These are phyloP conservation scores for Ephemerocybe angulata DNA, from an alignment of 768 basidiomycete genomes.

Conservation along the genomic window DNA sequence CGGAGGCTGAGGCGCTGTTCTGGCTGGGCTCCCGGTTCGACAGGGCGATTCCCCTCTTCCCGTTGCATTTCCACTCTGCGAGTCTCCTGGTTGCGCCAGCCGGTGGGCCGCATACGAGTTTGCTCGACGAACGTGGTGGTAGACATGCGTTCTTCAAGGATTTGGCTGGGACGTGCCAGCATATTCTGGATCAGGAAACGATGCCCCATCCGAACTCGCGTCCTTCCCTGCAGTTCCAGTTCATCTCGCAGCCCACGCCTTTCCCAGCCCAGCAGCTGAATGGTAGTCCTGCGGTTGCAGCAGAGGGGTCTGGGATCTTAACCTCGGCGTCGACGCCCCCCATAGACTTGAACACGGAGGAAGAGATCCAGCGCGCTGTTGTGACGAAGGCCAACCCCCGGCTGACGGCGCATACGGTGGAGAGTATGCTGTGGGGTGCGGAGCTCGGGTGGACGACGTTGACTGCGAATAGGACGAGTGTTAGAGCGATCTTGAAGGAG, in stretches of 20 bases:
- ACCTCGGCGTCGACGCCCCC: background rate
- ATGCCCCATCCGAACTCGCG: conserved; percentile 30
- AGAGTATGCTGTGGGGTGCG: conserved; percentile 69
- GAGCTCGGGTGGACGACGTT: conserved; percentile 77
- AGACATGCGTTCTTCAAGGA: conserved; percentile 43
- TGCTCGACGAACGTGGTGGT: background rate
- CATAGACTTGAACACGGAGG: conserved; percentile 11
- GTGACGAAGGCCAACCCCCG: conserved; percentile 54
- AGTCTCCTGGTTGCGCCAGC: too few relatives aligned
- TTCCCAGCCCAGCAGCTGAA: background rate
- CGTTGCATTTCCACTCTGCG: conserved; percentile 5
- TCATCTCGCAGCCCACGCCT: conserved; percentile 1
- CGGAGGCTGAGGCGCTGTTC: background rate
- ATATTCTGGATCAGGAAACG: conserved; percentile 49
- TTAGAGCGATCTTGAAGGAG: conserved; percentile 70
- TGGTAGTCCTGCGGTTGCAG: too few relatives aligned
- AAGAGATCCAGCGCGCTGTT: conserved; percentile 49
- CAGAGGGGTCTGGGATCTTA: too few relatives aligned
- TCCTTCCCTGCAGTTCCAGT: conserved; percentile 16
- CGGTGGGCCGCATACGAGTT: too few relatives aligned
- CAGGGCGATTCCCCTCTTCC: background rate
- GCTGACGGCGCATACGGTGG: conserved; percentile 74
- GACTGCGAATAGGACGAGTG: conserved; percentile 79
- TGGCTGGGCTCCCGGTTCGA: conserved; percentile 4
- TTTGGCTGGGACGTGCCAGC: conserved; percentile 49